Evolutionary conservation across 2,329 filamentous ascomycete species (phyloP).

Genomic region (Alternaria alternata): DNA sequence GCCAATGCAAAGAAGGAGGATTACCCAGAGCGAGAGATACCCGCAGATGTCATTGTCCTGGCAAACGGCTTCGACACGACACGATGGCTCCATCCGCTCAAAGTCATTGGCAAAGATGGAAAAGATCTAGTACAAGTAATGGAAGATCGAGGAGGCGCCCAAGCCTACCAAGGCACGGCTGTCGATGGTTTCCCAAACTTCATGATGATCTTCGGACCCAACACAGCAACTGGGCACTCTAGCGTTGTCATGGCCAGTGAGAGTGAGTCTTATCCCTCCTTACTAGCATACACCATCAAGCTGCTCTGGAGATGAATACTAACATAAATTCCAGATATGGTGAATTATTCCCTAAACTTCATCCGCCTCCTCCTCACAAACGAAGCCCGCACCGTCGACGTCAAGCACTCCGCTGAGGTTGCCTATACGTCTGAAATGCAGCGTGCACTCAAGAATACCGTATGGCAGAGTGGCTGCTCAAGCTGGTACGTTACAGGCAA

Average conservation of each 20-base stretch:
- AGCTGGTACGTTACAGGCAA: conserved; percentile 77
- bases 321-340: conserved; percentile 51
- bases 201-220: conserved; percentile 70
- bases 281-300: background rate
- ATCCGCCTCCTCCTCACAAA: conserved; percentile 77
- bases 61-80: conserved; percentile 69
- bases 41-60: conserved; percentile 68
- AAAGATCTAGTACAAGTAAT: conserved; percentile 64
- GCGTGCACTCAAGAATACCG: conserved; percentile 58
- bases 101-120: conserved; percentile 61
- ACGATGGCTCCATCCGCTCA: conserved; percentile 62
- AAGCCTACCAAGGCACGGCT: conserved; percentile 67
- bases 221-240: conserved; percentile 68
- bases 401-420: conserved; percentile 77
- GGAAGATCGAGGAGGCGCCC: conserved; percentile 66
- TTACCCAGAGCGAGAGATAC: conserved; percentile 52
- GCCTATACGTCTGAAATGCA: conserved; percentile 60
- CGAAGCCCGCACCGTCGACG: conserved; percentile 90
- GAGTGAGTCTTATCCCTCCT: conserved; percentile 38
- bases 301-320: background rate
- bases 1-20: conserved; percentile 45
- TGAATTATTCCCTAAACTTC: conserved; percentile 67
- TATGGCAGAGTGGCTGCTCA: conserved; percentile 60
- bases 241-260: conserved; percentile 68
- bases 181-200: conserved; percentile 68